A percentile compares a stretch with the other conserved stretches of the same genome.
These are phyloP conservation scores for Ampelocalamus luodianensis DNA, from an alignment of 176 grass and related monocot genomes.

Conservation along the genomic window DNA sequence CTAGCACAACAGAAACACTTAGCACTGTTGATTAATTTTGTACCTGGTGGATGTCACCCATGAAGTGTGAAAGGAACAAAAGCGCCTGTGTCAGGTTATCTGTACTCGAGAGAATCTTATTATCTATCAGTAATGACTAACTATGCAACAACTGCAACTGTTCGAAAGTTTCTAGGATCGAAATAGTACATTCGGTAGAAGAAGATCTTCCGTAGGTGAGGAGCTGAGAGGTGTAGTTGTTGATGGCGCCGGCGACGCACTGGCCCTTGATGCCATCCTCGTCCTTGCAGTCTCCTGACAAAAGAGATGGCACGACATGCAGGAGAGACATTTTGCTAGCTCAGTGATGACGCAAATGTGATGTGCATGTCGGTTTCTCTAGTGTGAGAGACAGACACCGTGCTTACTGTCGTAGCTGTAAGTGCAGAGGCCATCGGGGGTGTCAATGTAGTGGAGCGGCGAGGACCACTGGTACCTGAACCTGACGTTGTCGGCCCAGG, in stretches of 20 bases:
- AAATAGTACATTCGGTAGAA: slow-evolving; percentile 42
- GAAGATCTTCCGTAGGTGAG: slow-evolving; percentile 48
- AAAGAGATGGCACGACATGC: neutral
- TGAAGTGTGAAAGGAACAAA: slow-evolving; percentile 71
- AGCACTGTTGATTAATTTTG: neutral
- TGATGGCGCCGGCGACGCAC: slow-evolving; percentile 77
- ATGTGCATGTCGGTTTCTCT: neutral
- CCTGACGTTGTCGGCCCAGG: slow-evolving; percentile 59
- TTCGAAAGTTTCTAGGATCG: neutral
- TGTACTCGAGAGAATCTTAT: neutral
- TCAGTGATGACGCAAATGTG: neutral
- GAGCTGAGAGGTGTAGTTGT: slow-evolving; percentile 73
- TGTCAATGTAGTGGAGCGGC: slow-evolving; percentile 70
- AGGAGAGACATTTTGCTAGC: neutral
- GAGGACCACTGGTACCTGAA: slow-evolving; percentile 57
- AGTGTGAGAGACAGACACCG: neutral
- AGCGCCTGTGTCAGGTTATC: slow-evolving; percentile 78
- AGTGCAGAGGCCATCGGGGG: slow-evolving; percentile 56
- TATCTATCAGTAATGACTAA: neutral
- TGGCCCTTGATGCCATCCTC: slow-evolving; percentile 52
- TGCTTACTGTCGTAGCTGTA: slow-evolving; percentile 64
- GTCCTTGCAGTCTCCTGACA: slow-evolving; percentile 69
- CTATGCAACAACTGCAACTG: neutral
- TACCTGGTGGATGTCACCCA: slow-evolving; percentile 77
- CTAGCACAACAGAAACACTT: neutral